A percentile compares a stretch with the other conserved stretches of the same genome.
These are phyloP conservation scores for Selenicereus undatus DNA, from an alignment of 148 eudicot species.

Conservation along the genomic window DNA sequence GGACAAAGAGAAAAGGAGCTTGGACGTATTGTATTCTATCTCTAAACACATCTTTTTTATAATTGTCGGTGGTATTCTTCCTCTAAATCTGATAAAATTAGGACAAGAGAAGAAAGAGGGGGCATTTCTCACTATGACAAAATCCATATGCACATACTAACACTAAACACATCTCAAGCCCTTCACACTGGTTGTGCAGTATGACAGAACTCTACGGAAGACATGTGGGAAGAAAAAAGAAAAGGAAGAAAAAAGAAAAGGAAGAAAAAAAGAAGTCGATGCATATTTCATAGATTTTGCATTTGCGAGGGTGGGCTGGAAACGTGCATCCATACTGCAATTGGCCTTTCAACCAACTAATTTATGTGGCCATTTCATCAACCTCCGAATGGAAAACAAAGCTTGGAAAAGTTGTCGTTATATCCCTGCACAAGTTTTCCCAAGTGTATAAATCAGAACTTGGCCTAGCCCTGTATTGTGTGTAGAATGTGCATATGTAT, in stretches of 20 bases:
- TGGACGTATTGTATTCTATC: background rate
- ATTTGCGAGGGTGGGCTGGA: background rate
- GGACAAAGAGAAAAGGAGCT: background rate
- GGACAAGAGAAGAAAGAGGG: background rate
- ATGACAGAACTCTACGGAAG: constrained; percentile 4
- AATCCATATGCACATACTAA: constrained; percentile 22
- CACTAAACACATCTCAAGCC: constrained; percentile 23
- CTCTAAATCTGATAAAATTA: constrained; percentile 20
- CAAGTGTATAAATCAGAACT: background rate
- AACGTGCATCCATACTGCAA: constrained; percentile 12
- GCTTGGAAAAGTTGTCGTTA: constrained; percentile 76
- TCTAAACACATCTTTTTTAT: background rate
- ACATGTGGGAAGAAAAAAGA: background rate
- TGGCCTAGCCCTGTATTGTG: background rate
- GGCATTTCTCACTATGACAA: constrained; percentile 12
- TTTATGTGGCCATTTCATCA: constrained; percentile 55
- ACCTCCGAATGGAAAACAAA: constrained; percentile 75
- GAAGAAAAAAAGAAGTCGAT: background rate
- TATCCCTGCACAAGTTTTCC: constrained; percentile 49
- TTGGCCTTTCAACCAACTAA: background rate
- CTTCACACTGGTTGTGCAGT: constrained; percentile 20
- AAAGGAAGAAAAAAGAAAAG: background rate
- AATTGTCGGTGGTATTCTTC: constrained; percentile 4
- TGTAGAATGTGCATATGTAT: background rate
- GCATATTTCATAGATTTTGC: constrained; percentile 20